Percentiles rank a stretch among this genome's conserved stretches.
phyloP scores from a whole-genome alignment of 2,329 filamentous ascomycete genomes.

The Periconia digitata region DNA sequence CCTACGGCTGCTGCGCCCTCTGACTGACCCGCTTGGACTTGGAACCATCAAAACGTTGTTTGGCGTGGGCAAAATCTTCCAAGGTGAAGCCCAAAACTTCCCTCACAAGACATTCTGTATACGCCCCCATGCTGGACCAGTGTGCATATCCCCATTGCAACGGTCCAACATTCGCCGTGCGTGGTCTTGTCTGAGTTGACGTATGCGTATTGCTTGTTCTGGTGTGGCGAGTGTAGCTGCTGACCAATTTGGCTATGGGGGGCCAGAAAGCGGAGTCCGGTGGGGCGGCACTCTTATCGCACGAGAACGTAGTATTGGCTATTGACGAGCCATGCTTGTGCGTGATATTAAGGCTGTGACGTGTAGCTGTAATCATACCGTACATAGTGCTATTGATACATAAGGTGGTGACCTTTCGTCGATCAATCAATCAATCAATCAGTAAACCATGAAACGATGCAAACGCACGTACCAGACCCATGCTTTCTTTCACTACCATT shows the following conservation, averaged over 20 bases:
- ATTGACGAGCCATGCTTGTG: neutral
- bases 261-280: constrained; percentile 7
- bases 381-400: too few species aligned
- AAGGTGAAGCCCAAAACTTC: too few species aligned
- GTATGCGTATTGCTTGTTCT: constrained; percentile 4
- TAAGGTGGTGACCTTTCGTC: neutral
- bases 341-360: constrained; percentile 6
- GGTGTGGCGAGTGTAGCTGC: constrained; percentile 13
- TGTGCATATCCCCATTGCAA: too few species aligned
- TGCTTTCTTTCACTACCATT: neutral
- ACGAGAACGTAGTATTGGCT: neutral
- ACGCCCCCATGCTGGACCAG: too few species aligned
- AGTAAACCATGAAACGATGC: neutral
- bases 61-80: too few species aligned
- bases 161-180: too few species aligned
- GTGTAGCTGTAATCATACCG: too few species aligned
- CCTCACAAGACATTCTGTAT: too few species aligned
- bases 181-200: neutral
- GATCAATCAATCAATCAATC: neutral
- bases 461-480: neutral
- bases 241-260: constrained; percentile 13
- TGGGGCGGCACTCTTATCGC: neutral
- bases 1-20: neutral
- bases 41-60: too few species aligned
- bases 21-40: neutral